Conservation (phyloP, 352 stramenopile genomes). For the Phytophthora nicotianae region DNA sequence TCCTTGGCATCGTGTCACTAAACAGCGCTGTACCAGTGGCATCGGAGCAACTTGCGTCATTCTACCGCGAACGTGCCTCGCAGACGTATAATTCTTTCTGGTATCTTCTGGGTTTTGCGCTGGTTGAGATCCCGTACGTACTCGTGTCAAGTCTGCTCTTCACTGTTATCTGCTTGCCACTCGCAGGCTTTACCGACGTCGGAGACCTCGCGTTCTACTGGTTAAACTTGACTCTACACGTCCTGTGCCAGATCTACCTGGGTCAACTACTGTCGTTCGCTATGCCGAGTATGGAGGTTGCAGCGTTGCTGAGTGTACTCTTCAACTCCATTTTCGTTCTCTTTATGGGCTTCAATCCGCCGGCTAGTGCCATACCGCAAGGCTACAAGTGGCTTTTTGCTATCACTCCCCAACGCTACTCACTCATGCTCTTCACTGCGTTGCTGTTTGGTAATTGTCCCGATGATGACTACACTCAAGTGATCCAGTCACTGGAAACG, state of each 20-base stretch:
- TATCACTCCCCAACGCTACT: conserved; percentile 44
- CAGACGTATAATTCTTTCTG: conserved; percentile 77
- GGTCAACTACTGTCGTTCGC: conserved; percentile 42
- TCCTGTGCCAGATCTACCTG: conserved; percentile 50
- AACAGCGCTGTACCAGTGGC: conserved; percentile 74
- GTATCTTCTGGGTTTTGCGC: conserved; percentile 66
- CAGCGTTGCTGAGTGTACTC: conserved; percentile 39
- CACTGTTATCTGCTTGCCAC: conserved; percentile 39
- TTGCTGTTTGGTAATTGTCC: conserved; percentile 37
- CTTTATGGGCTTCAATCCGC: conserved; percentile 59
- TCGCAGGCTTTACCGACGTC: conserved; percentile 37
- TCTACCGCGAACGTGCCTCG: conserved; percentile 86
- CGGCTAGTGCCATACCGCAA: conserved; percentile 32
- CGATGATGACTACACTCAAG: conserved; percentile 28
- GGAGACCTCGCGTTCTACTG: conserved; percentile 35
- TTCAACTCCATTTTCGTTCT: conserved; percentile 58
- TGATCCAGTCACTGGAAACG: conserved; percentile 22
- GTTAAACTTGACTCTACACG: conserved; percentile 38
- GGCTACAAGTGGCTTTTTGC: conserved; percentile 45
- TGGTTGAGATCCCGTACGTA: conserved; percentile 72
- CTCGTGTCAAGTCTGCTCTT: conserved; percentile 39
- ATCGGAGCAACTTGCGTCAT: conserved; percentile 80
- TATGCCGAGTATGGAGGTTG: conserved; percentile 43
- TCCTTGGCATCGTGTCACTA: conserved; percentile 77
- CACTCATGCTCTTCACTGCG: conserved; percentile 32